Evolutionary conservation across 352 stramenopile species (phyloP).

Genomic region (Globisporangium okanoganense): DNA sequence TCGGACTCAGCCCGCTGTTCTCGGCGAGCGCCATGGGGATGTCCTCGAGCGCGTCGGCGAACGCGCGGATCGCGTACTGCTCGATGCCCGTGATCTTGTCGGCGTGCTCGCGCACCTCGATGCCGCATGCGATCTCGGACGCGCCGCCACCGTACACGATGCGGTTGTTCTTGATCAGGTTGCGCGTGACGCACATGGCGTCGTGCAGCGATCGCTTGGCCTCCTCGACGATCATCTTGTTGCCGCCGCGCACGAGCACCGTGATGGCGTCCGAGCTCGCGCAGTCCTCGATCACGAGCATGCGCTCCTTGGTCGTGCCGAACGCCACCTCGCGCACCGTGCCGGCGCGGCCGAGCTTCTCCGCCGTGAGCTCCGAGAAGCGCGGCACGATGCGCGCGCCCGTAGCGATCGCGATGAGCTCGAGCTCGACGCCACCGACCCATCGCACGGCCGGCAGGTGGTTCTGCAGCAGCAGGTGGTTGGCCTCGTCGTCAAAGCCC

Average conservation of each 20-base stretch:
- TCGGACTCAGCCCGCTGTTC: slow-evolving; percentile 97
- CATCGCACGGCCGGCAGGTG: slow-evolving; percentile 97
- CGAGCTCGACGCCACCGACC: slow-evolving; percentile 99
- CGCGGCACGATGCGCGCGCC: slow-evolving; percentile 98
- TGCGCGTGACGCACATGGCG: slow-evolving; percentile 99
- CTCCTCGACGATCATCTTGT: slow-evolving; percentile 99
- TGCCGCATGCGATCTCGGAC: slow-evolving; percentile 97
- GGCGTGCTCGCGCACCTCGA: slow-evolving; percentile 91
- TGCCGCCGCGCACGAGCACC: slow-evolving; percentile 97
- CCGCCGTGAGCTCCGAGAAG: slow-evolving; percentile 95
- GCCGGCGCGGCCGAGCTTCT: slow-evolving; percentile 96
- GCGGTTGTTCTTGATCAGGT: slow-evolving; percentile 99
- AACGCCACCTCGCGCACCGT: slow-evolving; percentile 96
- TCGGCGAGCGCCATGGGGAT: slow-evolving; percentile 99
- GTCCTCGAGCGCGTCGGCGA: slow-evolving; percentile 98
- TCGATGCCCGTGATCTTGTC: slow-evolving; percentile 82
- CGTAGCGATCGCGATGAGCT: slow-evolving; percentile 99
- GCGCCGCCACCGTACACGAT: slow-evolving; percentile 99
- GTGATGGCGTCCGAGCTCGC: slow-evolving; percentile 97
- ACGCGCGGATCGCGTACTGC: slow-evolving; percentile 98
- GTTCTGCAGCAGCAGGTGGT: slow-evolving; percentile 98
- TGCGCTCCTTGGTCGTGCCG: slow-evolving; percentile 96
- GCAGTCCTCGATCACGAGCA: slow-evolving; percentile 99
- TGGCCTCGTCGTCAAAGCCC: slow-evolving; percentile 99
- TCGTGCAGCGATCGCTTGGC: slow-evolving; percentile 99